Evolutionary conservation across 176 grass and related monocot species (phyloP), one percentile per base, ranked within the genome.

Genomic region (Carex pumila): DNA sequence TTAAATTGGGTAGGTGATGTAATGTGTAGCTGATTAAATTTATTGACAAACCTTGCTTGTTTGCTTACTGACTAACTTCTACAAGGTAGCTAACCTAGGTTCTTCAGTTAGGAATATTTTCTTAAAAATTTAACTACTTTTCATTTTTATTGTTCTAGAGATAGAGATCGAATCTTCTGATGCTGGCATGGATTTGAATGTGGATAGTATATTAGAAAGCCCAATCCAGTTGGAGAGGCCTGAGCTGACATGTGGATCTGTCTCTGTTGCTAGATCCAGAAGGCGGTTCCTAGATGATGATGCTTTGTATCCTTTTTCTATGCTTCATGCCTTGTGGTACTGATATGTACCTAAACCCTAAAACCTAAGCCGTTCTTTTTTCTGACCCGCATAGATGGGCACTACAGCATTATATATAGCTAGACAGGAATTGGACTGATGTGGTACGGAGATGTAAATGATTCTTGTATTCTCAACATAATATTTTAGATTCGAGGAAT

Each of bases 221-320:
- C 75, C 77, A 9, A 39, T 41, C 1, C 77, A 41, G 9, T 15
- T 61, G 12, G 79, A 64, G 32, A 86, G 25, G 22, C 74, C 30
- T 47, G 6, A 50, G 12, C 10, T 87, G 17, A 47, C 73, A 1
- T 67, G 76, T 65, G 91, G 83, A 25, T 88, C 83, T 10, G 88
- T 79, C 29, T 91, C 90, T 15, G 87, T 83, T 62, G 68, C 82
- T 5, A 91, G 69, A 66, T 90, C 88, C 3, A 73, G 62, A 32
- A 87, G 65, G 72, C 82, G 80, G 14, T 67, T 17, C 30, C 29
- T 91, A 0, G 25, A 90, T 2, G 87, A 87, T 3, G 90, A 94
- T 49, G 61, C 37, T 0, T 79, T 94, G 95, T 98, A 98, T 98
- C 95, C 95, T 92, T 92, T 80, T 18, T 7, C 52, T 43, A 74